phyloP scores from a whole-genome alignment of 2,329 filamentous ascomycete genomes.

The Penicillium thymicola region DNA sequence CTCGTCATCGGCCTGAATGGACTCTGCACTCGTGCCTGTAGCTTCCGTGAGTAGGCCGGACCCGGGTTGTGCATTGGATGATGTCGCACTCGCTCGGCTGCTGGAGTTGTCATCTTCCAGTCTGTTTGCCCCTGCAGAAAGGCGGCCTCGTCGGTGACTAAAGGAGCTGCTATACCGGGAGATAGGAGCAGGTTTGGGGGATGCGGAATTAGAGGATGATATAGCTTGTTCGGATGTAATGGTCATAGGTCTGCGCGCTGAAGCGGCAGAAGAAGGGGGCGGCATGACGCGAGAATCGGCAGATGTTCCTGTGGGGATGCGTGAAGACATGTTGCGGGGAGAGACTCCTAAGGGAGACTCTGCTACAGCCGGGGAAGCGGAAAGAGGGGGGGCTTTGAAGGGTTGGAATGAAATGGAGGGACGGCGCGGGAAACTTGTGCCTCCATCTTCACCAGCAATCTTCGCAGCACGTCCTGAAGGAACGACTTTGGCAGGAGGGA shows the following conservation, averaged over 20 bases:
- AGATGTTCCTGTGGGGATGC: slow-evolving; percentile 37
- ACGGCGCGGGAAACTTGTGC: slow-evolving; percentile 58
- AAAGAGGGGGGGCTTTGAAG: slow-evolving; percentile 95
- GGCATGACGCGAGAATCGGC: slow-evolving; percentile 42
- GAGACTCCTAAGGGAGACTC: slow-evolving; percentile 51
- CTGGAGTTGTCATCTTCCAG: slow-evolving; percentile 59
- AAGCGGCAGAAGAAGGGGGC: slow-evolving; percentile 37
- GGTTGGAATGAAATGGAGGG: slow-evolving; percentile 89
- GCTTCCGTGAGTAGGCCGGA: slow-evolving; percentile 74
- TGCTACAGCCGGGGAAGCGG: slow-evolving; percentile 69
- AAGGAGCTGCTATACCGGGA: slow-evolving; percentile 93
- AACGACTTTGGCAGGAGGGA: slow-evolving; percentile 37
- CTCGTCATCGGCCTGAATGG: slow-evolving; percentile 77
- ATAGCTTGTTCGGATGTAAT: slow-evolving; percentile 59
- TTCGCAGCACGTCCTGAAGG: slow-evolving; percentile 32
- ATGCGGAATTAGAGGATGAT: slow-evolving; percentile 67
- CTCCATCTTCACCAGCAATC: slow-evolving; percentile 46
- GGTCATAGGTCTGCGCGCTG: slow-evolving; percentile 46
- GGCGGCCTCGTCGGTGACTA: slow-evolving; percentile 73
- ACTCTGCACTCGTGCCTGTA: slow-evolving; percentile 61
- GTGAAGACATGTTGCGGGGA: slow-evolving; percentile 49
- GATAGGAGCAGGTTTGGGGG: slow-evolving; percentile 74
- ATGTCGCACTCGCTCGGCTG: slow-evolving; percentile 50
- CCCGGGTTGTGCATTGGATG: slow-evolving; percentile 61
- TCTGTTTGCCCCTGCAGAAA: slow-evolving; percentile 66